A percentile compares a stretch with the other conserved stretches of the same genome.
phyloP scores from a whole-genome alignment of 352 stramenopile genomes.

The Phytopythium aichiense region DNA sequence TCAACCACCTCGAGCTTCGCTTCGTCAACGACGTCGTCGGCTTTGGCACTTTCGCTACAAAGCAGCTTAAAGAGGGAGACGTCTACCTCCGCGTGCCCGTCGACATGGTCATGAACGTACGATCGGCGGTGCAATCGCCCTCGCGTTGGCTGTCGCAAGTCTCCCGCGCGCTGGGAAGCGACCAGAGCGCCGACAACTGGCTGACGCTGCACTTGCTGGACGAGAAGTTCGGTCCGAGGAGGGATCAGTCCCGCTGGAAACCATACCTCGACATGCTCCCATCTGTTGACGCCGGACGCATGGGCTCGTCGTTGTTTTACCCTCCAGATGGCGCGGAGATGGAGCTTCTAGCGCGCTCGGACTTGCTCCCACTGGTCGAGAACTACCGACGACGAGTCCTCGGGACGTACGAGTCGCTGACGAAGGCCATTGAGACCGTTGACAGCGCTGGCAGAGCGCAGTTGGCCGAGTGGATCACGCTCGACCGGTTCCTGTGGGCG shows the following conservation, averaged over 20 bases:
- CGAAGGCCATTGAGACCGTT: slow-evolving; percentile 4
- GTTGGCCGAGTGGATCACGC: slow-evolving; percentile 43
- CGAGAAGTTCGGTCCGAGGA: slow-evolving; percentile 63
- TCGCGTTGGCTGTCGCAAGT: slow-evolving; percentile 27
- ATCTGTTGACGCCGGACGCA: slow-evolving; percentile 10
- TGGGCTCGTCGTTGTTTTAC: slow-evolving; percentile 54
- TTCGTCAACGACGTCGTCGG: slow-evolving; percentile 50
- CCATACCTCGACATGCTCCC: slow-evolving; percentile 89
- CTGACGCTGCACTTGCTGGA: slow-evolving; percentile 81
- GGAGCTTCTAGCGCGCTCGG: slow-evolving; percentile 34
- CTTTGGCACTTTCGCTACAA: slow-evolving; percentile 62
- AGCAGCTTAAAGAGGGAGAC: slow-evolving; percentile 45
- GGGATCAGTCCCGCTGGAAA: slow-evolving; percentile 49
- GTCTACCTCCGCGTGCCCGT: slow-evolving; percentile 81
- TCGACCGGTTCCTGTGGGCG: slow-evolving; percentile 72
- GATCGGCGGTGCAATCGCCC: slow-evolving; percentile 43
- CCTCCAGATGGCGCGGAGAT: slow-evolving; percentile 42
- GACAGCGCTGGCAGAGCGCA: neutral
- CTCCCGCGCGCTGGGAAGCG: slow-evolving; percentile 14
- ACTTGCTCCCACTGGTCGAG: slow-evolving; percentile 30
- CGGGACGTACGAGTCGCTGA: neutral
- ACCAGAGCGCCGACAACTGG: slow-evolving; percentile 31
- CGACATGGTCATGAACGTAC: slow-evolving; percentile 59
- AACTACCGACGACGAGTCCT: slow-evolving; percentile 33
- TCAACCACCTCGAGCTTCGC: slow-evolving; percentile 54